Base-by-base conservation (phyloP, 2,329 filamentous ascomycete species). In the Fusarium falciforme region DNA sequence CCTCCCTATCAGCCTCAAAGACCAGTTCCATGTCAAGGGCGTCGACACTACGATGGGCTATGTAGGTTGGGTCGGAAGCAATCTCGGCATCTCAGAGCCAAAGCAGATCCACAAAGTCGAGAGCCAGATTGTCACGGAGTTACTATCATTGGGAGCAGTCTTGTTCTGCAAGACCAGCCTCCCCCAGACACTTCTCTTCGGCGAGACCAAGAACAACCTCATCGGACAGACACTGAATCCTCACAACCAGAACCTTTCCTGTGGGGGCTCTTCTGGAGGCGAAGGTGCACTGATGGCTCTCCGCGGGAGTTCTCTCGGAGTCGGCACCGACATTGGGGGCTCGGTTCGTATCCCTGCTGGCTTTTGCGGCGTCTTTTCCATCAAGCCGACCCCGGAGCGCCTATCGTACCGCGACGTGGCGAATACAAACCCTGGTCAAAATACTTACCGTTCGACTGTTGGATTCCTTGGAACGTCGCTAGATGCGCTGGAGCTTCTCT, bases 401-500 rank as follows among this genome's bases (percentile, higher is more conserved):
- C 8, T 79, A 0, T 68, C 76, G 0, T 78, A 77, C 12, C 75
- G 73, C 0, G 68, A 70, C 2, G 66, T 76, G 5, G 76, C 75
- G 0, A 77, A 76, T 4, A 76, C 76, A 0, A 82, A 81, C 33
- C 79, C 79, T 61, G 92, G 92, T 0, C 91, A 94, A 74, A 90
- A 89, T 72, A 87, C 86, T 0, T 85, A 93, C 35, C 83, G 89
- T 3, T 92, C 89, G 0, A 89, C 92, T 1, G 86, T 92, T 14
- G 92, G 92, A 0, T 90, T 91, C 0, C 79, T 94, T 16, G 88
- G 88, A 0, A 88, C 87, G 1, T 90, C 88, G 1, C 81, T 88
- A 2, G 84, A 85, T 1, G 87, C 87, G 0, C 76, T 93, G 14
- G 86, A 86, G 42, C 80, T 93, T 4, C 77, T 91, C 3, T 85